Conservation (phyloP, 768 basidiomycete species). For the Suillus occidentalis region DNA sequence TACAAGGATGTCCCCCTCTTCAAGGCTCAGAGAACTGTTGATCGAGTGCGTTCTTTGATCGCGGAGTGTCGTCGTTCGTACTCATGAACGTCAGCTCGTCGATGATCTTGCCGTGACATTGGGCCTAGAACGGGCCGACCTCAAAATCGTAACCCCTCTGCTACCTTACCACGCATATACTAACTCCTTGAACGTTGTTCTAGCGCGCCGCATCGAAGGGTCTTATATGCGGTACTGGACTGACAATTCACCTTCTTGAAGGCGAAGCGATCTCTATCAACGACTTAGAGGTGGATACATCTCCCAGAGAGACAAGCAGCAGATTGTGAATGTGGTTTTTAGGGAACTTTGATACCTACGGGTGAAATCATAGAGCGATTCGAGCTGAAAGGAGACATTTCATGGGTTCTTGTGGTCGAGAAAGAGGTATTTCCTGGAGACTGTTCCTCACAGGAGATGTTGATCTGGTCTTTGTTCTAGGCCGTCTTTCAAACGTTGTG, state of each 20-base stretch:
- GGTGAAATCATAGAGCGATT: conserved; percentile 70
- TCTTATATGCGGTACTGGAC: conserved; percentile 67
- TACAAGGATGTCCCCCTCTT: conserved; percentile 85
- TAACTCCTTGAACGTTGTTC: conserved; percentile 11
- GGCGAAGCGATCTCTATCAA: conserved; percentile 53
- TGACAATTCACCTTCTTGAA: conserved; percentile 55
- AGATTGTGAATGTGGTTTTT: neutral
- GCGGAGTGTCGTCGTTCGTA: neutral
- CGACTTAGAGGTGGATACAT: conserved; percentile 55
- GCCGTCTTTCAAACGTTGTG: conserved; percentile 93
- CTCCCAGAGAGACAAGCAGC: neutral
- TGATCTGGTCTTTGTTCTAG: conserved; percentile 41
- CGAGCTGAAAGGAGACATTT: conserved; percentile 48
- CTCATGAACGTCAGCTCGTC: conserved; percentile 57
- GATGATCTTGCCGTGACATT: conserved; percentile 90
- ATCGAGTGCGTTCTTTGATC: conserved; percentile 50
- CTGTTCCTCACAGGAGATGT: neutral
- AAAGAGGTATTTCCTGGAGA: conserved; percentile 68
- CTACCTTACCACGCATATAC: neutral
- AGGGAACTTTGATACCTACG: conserved; percentile 79
- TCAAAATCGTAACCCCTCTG: conserved; percentile 63
- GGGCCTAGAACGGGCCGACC: conserved; percentile 64
- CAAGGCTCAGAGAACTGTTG: conserved; percentile 73
- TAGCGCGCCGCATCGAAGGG: conserved; percentile 92
- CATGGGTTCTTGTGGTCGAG: conserved; percentile 88